Evolutionary conservation across 2,329 filamentous ascomycete genomes (phyloP).

Genomic region (Myriosclerotinia duriaeana): DNA sequence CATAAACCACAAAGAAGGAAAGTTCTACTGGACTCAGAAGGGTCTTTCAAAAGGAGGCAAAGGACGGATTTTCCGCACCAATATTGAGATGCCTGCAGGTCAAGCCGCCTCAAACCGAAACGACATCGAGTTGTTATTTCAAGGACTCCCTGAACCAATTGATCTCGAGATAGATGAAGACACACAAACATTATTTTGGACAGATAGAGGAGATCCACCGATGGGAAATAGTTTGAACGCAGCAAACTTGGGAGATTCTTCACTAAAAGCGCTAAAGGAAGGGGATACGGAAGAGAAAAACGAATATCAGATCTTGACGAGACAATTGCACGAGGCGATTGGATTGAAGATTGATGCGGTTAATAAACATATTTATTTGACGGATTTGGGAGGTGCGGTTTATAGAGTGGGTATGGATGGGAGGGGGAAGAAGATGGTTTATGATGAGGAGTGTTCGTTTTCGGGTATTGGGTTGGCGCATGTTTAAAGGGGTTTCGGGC

Average conservation of each 20-base stretch:
- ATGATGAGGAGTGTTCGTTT: conserved; percentile 24
- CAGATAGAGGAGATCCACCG: conserved; percentile 58
- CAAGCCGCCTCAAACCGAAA: conserved; percentile 25
- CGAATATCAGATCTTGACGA: conserved; percentile 36
- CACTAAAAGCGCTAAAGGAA: conserved; percentile 2
- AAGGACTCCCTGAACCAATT: conserved; percentile 55
- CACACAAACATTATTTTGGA: conserved; percentile 55
- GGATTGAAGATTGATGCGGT: conserved; percentile 46
- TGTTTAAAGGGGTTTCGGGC: not conserved
- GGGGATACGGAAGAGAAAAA: conserved; percentile 20
- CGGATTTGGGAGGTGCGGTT: conserved; percentile 45
- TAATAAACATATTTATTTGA: conserved; percentile 43
- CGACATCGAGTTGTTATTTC: conserved; percentile 36
- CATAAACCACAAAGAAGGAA: conserved; percentile 45
- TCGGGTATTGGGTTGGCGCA: conserved; percentile 17
- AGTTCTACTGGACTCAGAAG: conserved; percentile 62
- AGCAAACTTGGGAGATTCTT: conserved; percentile 26
- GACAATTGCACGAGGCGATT: conserved; percentile 49
- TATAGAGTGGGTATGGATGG: conserved; percentile 43
- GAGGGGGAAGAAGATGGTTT: conserved; percentile 28
- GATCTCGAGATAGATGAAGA: conserved; percentile 55
- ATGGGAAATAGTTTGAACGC: conserved; percentile 54
- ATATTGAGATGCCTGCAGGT: conserved; percentile 43
- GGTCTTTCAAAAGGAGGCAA: conserved; percentile 51
- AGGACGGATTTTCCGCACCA: conserved; percentile 55